Evolutionary conservation across 2,329 filamentous ascomycete genomes (phyloP), one percentile per base, ranked within the genome.

Genomic region (Sporothrix curviconia): DNA sequence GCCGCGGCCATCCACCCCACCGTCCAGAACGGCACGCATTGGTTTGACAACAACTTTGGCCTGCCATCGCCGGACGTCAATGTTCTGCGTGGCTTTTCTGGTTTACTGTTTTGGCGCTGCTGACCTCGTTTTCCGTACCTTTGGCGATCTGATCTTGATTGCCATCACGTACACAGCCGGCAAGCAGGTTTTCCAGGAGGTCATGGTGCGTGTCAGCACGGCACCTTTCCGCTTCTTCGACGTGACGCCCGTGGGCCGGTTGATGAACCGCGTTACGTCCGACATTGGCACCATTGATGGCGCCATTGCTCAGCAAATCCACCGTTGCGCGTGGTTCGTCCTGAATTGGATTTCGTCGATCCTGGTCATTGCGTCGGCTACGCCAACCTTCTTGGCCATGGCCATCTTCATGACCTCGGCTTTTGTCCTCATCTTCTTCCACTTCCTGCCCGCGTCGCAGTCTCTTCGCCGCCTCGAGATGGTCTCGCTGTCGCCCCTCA

Each of bases 141-240:
- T 85, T 8, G 83, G 83, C 0, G 84, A 89, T 60, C 71, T 84
- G 6, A 77, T 89, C 32, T 82, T 92, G 66, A 78, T 92, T 12
- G 74, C 86, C n/a, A 89, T 95, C 61, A 83, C 90, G 22, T 92
- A 94, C 68, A 81, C 81, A 32, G 89, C 91, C 0, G 89, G 89
- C 0, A 88, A 86, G 64, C 75, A 77, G 7, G 80, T 96, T 51
- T 96, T 96, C 71, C 76, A 76, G 60, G 78, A 83, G 39, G 88
- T 90, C 19, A 83, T 96, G 72, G 74, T 79, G 1, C 82, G 81
- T 53, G 89, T 96, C 51, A 87, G 86, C 67, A 82, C 84, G 64
- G 89, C 91, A 0, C 92, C 86, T 0, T 95, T 96, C 72, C 84
- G 90, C 1, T 96, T 92, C 70, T 94, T 95, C 72, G 92, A 96